Conservation (phyloP, 2,329 filamentous ascomycete species). For the Aspergillus sp. region DNA sequence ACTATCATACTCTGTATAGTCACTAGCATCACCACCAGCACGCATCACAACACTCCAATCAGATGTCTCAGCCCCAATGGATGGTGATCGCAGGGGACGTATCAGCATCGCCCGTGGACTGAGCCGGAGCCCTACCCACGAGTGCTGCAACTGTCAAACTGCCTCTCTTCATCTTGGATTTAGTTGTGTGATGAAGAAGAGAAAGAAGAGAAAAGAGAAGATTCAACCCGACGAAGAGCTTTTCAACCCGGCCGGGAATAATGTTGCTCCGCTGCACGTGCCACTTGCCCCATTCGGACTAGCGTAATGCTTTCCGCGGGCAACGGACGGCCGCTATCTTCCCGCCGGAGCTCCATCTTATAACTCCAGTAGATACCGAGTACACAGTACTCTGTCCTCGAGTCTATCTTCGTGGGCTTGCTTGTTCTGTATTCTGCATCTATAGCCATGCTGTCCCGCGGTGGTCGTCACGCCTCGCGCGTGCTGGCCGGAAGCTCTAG, state of each 20-base stretch:
- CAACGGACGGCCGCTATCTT: constrained; percentile 18
- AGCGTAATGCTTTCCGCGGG: constrained; percentile 31
- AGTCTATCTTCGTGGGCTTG: too few relatives aligned
- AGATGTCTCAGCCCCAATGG: constrained; percentile 27
- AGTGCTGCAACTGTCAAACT: constrained; percentile 28
- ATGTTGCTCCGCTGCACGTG: constrained; percentile 7
- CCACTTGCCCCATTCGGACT: constrained; percentile 15
- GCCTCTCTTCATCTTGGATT: constrained; percentile 35
- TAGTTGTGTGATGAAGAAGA: constrained; percentile 33
- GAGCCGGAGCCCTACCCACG: constrained; percentile 14
- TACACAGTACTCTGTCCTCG: too few relatives aligned
- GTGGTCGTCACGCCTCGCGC: constrained; percentile 26
- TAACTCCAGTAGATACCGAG: background rate
- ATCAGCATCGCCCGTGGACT: constrained; percentile 31
- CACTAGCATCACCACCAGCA: background rate
- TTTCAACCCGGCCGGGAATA: background rate
- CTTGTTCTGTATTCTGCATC: constrained; percentile 1
- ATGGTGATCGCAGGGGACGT: constrained; percentile 31
- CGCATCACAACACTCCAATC: constrained; percentile 20
- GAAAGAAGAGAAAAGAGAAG: constrained; percentile 6
- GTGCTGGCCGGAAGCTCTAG: constrained; percentile 25
- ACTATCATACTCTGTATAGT: too few relatives aligned
- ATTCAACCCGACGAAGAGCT: constrained; percentile 8
- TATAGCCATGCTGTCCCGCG: constrained; percentile 30
- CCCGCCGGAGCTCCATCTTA: constrained; percentile 15